Evolutionary conservation across 1,284 basidiomycete genomes (phyloP), one percentile per base, ranked within the genome.

Genomic region (Ustilago shanxiensis): DNA sequence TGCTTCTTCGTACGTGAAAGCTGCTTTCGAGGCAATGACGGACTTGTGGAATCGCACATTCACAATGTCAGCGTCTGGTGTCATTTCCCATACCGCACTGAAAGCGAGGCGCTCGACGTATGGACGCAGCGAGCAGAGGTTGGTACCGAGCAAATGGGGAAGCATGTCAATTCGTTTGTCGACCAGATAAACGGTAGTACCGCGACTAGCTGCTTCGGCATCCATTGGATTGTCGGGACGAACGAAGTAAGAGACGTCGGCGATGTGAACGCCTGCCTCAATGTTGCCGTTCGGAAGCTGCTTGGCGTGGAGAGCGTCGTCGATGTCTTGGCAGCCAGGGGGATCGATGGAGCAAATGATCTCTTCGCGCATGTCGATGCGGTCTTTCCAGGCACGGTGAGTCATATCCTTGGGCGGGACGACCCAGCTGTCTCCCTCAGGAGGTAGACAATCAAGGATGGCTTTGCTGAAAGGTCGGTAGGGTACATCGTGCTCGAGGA

Each of bases 131-230:
- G 95, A 98, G 86, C 97, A 99, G 8, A 99, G 88, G 81, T 99
- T 99, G 2, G 97, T 99, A 1, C 97, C 97, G 10, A 99, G 89
- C 10, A 99, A 88, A 18, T 92, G 89, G 0, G 97, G 97, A 60
- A 99, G 89, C 97, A 99, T 99, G 88, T 99, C 97, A 63, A 99
- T 96, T 41, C 97, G 92, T 87, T 96, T 97, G 88, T 99, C 97
- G 2, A 99, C 97, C 6, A 99, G 90, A 86, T 99, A 99, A 3
- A 99, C 97, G 0, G 97, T 99, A 0, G 96, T 99, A 13, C 97
- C 96, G 62, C 97, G 90, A 14, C 95, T 90, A 16, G 96, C 94
- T 18, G 97, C 97, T 87, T 99, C 97, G 39, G 89, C 91, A 81
- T 99, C 97, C 95, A 99, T 99, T 0, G 97, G 91, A 60, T 93